Evolutionary conservation across 805 yeast species (phyloP), one percentile per base, ranked within the genome.

Genomic region (Kuraishia piskuri): DNA sequence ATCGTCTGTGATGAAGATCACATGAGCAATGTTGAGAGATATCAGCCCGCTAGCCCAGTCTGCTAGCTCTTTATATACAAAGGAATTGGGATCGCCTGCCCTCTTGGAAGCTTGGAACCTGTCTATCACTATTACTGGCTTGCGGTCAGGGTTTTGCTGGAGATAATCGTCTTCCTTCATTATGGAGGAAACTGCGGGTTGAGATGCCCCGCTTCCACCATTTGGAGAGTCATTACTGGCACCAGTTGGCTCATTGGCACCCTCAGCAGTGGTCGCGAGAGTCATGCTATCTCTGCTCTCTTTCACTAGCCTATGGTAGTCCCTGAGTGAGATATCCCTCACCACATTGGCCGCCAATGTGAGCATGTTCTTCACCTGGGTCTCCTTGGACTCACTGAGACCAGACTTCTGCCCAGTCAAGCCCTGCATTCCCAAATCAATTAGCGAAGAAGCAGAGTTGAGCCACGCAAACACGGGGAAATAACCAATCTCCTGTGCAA

Each of bases 391-490:
- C 64, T 91, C 97, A 26, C 91, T 81, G 50, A 91, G 72, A 1
- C 97, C 97, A 2, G 96, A 86, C 63, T 90, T 91, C 65, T 90
- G 97, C 1, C 98, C 99, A 0, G 96, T 90, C 46, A 92, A 66
- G 54, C 97, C 92, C 64, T 90, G 96, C 20, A 88, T 86, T 53
- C 84, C 89, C 61, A 94, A 74, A 69, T 94, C 99, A 49, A 89
- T 71, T 55, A 90, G 83, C 54, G 83, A 80, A 0, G 96, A 82
- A 12, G 91, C 71, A 2, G 86, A 80, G 65, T 89, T 89, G 56
- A 91, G 71, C 96, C 97, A 92, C 22, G 97, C 88, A 66, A 94
- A 94, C 5, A 89, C 84, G 0, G 99, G 99, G 73, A 80, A 89
- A 67, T 94, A 94, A 0, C 99, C 99, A 23, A 90, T 63, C 65